Percentiles rank a stretch among this genome's conserved stretches.
Evolutionary conservation across 495 filamentous ascomycete genomes (phyloP).

Genomic region (Daldinia concentrica): DNA sequence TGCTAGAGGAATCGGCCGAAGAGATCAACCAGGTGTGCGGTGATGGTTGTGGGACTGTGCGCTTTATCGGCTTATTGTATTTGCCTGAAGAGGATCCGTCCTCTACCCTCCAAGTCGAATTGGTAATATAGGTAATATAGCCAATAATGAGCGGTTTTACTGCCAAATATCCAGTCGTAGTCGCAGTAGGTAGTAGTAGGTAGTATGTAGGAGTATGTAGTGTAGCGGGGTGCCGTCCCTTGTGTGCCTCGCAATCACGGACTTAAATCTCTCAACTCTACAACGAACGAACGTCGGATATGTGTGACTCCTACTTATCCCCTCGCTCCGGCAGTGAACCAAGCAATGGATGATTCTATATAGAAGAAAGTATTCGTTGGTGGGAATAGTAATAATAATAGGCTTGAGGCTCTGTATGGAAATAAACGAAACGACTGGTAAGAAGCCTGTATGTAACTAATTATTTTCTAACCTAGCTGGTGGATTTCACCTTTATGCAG

Average conservation of each 20-base stretch:
- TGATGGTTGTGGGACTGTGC: conserved; percentile 22
- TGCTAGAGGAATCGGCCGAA: conserved; percentile 15
- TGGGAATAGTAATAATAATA: conserved; percentile 4
- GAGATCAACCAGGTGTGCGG: conserved; percentile 19
- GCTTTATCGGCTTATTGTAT: conserved; percentile 36
- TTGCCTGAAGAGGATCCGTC: conserved; percentile 37
- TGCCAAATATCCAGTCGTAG: conserved; percentile 20
- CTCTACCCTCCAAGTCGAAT: conserved; percentile 30
- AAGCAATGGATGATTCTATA: conserved; percentile 25
- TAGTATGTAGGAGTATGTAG: conserved; percentile 6
- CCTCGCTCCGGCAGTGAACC: conserved; percentile 17
- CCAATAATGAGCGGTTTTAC: conserved; percentile 32
- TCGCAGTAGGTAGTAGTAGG: conserved; percentile 12
- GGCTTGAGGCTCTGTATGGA: conserved; percentile 25
- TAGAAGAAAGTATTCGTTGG: not conserved
- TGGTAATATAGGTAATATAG: conserved; percentile 28
- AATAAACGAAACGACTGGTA: conserved; percentile 28
- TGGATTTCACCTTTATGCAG: conserved; percentile 32
- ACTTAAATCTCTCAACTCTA: conserved; percentile 27
- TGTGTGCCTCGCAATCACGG: conserved; percentile 33
- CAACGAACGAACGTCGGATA: conserved; percentile 17
- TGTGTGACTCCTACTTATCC: conserved; percentile 15
- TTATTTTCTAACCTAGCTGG: conserved; percentile 9
- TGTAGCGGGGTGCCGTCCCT: conserved; percentile 17
- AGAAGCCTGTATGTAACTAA: conserved; percentile 23